Conservation (phyloP, 495 filamentous ascomycete genomes). For the Symbiotaphrina buchneri region DNA sequence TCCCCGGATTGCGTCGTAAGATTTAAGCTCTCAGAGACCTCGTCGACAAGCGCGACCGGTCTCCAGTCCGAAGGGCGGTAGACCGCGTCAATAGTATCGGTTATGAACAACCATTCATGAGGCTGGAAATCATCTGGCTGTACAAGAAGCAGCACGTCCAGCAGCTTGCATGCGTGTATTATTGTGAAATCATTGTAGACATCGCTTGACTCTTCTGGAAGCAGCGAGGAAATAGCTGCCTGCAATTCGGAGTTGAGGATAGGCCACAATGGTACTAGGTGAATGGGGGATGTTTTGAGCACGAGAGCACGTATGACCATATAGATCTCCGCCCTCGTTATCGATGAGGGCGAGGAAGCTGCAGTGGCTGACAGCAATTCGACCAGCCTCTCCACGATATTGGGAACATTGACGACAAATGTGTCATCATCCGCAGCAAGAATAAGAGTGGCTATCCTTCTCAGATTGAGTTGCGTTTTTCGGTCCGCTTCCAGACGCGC, state of each 20-base stretch:
- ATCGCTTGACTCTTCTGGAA: conserved; percentile 46
- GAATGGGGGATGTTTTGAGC: conserved; percentile 49
- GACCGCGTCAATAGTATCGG: conserved; percentile 90
- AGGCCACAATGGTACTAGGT: conserved; percentile 74
- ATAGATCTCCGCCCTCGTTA: conserved; percentile 70
- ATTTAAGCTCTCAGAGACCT: conserved; percentile 60
- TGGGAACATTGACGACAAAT: conserved; percentile 51
- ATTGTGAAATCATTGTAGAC: conserved; percentile 52
- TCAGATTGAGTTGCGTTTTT: conserved; percentile 76
- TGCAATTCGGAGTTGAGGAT: conserved; percentile 73
- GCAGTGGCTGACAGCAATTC: conserved; percentile 73
- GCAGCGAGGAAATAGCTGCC: conserved; percentile 54
- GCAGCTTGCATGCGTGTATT: conserved; percentile 77
- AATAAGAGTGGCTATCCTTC: conserved; percentile 55
- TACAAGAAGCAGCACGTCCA: conserved; percentile 65
- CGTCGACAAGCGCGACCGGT: conserved; percentile 62
- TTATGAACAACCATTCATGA: conserved; percentile 88
- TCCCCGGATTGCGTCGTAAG: conserved; percentile 13
- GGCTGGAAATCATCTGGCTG: conserved; percentile 91
- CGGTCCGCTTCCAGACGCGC: conserved; percentile 88
- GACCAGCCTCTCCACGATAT: conserved; percentile 59
- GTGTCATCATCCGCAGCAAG: conserved; percentile 52
- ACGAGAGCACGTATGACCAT: conserved; percentile 68
- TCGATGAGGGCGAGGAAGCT: conserved; percentile 78
- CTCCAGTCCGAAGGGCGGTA: conserved; percentile 56